Evolutionary conservation across 169 alveolate genomes (phyloP).

Genomic region (Cryptosporidium ryanae): DNA sequence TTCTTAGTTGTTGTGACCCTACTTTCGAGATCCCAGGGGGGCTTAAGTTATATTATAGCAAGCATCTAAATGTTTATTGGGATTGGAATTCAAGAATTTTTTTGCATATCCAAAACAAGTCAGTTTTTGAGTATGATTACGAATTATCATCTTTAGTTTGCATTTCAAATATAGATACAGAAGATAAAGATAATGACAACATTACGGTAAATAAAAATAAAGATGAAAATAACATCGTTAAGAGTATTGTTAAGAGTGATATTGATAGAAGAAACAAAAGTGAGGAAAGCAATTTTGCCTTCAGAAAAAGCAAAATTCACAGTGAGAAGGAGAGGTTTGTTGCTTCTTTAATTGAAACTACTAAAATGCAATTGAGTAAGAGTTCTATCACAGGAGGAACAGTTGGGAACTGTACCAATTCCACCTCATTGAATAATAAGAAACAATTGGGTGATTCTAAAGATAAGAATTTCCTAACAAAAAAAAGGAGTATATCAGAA

Average conservation of each 20-base stretch:
- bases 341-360: slow-evolving; percentile 36
- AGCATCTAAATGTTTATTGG: slow-evolving; percentile 22
- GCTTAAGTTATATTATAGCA: neutral
- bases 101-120: slow-evolving; percentile 4
- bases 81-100: slow-evolving; percentile 55
- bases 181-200: neutral
- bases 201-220: neutral
- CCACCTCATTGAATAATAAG: neutral
- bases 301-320: neutral
- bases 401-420: neutral
- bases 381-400: neutral
- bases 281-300: neutral
- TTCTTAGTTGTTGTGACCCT: neutral
- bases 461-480: neutral
- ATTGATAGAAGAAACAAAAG: neutral
- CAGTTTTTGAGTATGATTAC: slow-evolving; percentile 36
- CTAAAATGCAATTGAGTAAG: slow-evolving; percentile 30
- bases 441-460: neutral
- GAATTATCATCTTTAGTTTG: neutral
- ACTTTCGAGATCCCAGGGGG: too few relatives aligned
- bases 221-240: neutral
- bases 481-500: slow-evolving; percentile 2
- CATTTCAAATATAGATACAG: slow-evolving; percentile 2
- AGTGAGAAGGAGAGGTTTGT: slow-evolving; percentile 35
- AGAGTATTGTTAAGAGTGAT: neutral